phyloP scores from a whole-genome alignment of 2,329 filamentous ascomycete genomes.

The Torrubiellomyces zombiae region DNA sequence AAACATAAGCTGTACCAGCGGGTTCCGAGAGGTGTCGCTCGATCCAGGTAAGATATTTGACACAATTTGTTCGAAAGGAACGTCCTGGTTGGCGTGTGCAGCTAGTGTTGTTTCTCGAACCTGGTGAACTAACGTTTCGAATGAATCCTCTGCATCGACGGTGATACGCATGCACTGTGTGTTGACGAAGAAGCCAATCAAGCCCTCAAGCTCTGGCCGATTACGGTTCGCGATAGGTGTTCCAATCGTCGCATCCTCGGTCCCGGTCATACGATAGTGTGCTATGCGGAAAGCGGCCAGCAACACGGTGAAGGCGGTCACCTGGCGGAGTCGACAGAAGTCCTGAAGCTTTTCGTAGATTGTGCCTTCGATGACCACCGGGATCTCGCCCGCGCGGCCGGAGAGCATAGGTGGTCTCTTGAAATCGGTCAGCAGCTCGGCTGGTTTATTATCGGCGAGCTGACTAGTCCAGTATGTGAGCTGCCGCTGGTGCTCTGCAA shows the following conservation, averaged over 20 bases:
- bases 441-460: slow-evolving; percentile 5
- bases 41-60: no score
- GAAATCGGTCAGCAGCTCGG: slow-evolving; percentile 6
- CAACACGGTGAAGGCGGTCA: slow-evolving; percentile 6
- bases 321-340: slow-evolving; percentile 4
- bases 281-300: slow-evolving; percentile 9
- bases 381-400: slow-evolving; percentile 3
- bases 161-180: slow-evolving; percentile 8
- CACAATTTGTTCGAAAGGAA: no score
- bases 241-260: slow-evolving; percentile 9
- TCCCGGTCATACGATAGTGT: slow-evolving; percentile 10
- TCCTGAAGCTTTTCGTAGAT: slow-evolving; percentile 4
- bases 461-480: slow-evolving; percentile 9
- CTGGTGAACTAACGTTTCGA: not conserved
- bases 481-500: slow-evolving; percentile 7
- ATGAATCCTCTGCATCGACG: not conserved
- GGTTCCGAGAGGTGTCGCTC: no score
- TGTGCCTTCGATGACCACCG: slow-evolving; percentile 2
- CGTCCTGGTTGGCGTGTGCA: no score
- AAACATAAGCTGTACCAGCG: no score
- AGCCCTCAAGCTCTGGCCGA: slow-evolving; percentile 7
- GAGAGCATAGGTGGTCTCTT: slow-evolving; percentile 6
- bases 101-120: not conserved
- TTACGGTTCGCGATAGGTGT: slow-evolving; percentile 9
- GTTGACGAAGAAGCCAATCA: slow-evolving; percentile 12